phyloP scores from a whole-genome alignment of 106 monocot species.

The Amphibolis antarctica region DNA sequence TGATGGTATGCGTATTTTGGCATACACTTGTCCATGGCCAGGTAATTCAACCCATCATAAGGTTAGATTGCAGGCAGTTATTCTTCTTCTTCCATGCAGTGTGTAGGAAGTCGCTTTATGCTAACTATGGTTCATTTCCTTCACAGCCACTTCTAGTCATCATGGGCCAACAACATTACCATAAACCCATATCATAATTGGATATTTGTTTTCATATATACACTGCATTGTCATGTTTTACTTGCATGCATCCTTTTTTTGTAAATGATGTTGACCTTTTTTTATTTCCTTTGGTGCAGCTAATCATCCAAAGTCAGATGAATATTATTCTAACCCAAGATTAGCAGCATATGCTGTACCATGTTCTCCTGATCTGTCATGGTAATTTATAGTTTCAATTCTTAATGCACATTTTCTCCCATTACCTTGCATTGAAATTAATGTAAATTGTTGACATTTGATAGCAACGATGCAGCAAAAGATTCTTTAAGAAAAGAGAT shows the following conservation, averaged over 20 bases:
- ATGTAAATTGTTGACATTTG: constrained; percentile 11
- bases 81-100: not conserved
- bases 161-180: too few relatives aligned
- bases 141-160: not conserved
- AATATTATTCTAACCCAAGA: constrained; percentile 92
- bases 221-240: not conserved
- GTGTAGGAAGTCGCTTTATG: not conserved
- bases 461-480: constrained; percentile 67
- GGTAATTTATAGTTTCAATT: constrained; percentile 25
- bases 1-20: constrained; percentile 83
- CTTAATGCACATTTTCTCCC: not conserved
- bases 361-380: constrained; percentile 63
- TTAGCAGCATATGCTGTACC: constrained; percentile 98
- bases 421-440: not conserved
- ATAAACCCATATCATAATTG: too few relatives aligned
- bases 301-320: constrained; percentile 86
- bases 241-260: not conserved
- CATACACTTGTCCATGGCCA: constrained; percentile 97
- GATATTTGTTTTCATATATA: too few relatives aligned
- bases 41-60: constrained; percentile 28
- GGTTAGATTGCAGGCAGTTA: too few relatives aligned
- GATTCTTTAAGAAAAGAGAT: constrained; percentile 67
- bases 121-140: not conserved
- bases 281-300: constrained; percentile 37
- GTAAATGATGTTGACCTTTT: not conserved